Conservation (phyloP, 805 yeast genomes). For the Phaffomyces thermotolerans region DNA sequence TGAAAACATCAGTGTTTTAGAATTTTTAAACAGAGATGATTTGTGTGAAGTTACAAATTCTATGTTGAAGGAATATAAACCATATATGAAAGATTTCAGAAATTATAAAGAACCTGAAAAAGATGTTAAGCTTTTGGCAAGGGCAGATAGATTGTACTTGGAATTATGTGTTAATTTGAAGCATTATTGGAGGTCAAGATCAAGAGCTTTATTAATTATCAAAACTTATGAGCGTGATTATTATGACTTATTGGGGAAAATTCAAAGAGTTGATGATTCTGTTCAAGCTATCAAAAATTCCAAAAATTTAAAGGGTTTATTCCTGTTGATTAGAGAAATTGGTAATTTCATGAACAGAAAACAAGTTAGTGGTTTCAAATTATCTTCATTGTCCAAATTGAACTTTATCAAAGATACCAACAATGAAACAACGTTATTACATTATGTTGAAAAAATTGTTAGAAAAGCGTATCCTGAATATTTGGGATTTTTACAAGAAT, state of each 20-base stretch:
- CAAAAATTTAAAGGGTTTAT: conserved; percentile 45
- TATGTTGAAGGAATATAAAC: conserved; percentile 49
- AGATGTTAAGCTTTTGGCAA: conserved; percentile 50
- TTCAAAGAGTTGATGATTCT: conserved; percentile 53
- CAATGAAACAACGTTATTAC: conserved; percentile 64
- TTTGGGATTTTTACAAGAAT: conserved; percentile 56
- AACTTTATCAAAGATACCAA: conserved; percentile 62
- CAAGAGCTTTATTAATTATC: conserved; percentile 51
- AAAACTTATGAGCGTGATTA: conserved; percentile 59
- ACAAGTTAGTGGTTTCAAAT: conserved; percentile 62
- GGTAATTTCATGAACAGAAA: conserved; percentile 79
- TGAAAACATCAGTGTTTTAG: conserved; percentile 50
- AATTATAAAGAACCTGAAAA: conserved; percentile 38
- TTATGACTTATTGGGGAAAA: conserved; percentile 48
- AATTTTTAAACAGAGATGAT: conserved; percentile 64
- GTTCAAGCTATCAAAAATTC: conserved; percentile 48
- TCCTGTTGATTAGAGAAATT: conserved; percentile 60
- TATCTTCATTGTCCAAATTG: conserved; percentile 61
- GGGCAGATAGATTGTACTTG: conserved; percentile 64
- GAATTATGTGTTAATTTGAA: conserved; percentile 62
- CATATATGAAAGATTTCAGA: conserved; percentile 49
- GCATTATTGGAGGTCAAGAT: conserved; percentile 65
- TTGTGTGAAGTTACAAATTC: conserved; percentile 51
- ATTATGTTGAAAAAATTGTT: conserved; percentile 65
- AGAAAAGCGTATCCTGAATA: conserved; percentile 59